These are phyloP conservation scores for Mortierella sp. DNA, from an alignment of 371 early-diverging fungal genomes.

Conservation along the genomic window DNA sequence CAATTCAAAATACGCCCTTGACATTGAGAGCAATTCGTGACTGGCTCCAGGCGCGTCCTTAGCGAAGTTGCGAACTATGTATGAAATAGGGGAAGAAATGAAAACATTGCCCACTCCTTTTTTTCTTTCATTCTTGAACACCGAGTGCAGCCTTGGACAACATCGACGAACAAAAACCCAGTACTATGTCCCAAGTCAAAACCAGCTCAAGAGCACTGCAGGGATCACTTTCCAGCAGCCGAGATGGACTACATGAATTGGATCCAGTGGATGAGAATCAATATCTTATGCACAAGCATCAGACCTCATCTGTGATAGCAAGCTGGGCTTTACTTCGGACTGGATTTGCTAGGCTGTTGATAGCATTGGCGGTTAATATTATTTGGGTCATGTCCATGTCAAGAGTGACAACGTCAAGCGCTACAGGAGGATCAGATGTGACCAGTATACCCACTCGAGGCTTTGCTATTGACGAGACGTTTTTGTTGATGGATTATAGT, in stretches of 20 bases:
- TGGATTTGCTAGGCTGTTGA: not conserved
- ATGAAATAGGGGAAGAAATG: not conserved
- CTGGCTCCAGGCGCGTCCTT: not conserved
- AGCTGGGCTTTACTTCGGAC: not conserved
- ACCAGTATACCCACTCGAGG: not conserved
- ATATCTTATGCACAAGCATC: not conserved
- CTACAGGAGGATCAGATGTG: not conserved
- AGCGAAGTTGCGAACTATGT: not conserved
- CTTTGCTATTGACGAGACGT: slow-evolving; percentile 10
- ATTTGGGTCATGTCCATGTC: not conserved
- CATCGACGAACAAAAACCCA: not conserved
- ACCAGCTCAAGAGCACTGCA: not conserved
- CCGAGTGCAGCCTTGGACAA: too few relatives aligned
- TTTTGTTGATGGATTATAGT: slow-evolving; percentile 43
- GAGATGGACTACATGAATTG: not conserved
- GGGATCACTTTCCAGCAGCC: not conserved
- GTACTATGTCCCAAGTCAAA: not conserved
- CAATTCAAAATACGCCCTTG: too few relatives aligned
- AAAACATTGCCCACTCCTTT: not conserved
- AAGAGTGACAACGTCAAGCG: not conserved
- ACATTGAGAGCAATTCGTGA: not conserved
- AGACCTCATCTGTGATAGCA: not conserved
- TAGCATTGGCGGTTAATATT: not conserved
- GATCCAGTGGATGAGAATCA: not conserved
- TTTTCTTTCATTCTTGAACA: not conserved